Percentiles rank a stretch among this genome's conserved stretches.
These are phyloP conservation scores for Microdochium paspali DNA, from an alignment of 2,329 filamentous ascomycete genomes.

Conservation along the genomic window DNA sequence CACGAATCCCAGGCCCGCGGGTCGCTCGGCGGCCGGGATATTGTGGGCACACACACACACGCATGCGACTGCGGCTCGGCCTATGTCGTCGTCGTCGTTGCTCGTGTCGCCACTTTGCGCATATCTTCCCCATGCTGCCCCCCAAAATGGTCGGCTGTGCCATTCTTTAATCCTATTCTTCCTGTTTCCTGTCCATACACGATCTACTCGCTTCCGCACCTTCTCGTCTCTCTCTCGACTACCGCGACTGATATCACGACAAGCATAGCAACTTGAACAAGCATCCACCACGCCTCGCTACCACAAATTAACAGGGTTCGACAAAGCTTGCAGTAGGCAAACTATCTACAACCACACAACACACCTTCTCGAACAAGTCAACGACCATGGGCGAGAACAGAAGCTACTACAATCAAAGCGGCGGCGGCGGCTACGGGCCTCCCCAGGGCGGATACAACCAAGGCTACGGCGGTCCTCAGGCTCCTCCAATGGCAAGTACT, in stretches of 20 bases:
- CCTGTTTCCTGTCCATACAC: too few species aligned
- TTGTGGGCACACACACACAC: too few species aligned
- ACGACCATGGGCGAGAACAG: constrained; percentile 7
- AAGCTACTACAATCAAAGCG: constrained; percentile 20
- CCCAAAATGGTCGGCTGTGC: too few species aligned
- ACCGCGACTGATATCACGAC: too few species aligned
- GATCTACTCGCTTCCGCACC: too few species aligned
- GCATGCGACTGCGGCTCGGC: too few species aligned
- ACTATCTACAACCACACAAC: not conserved
- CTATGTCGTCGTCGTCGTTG: not conserved
- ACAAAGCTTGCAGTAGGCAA: not conserved
- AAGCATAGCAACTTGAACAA: too few species aligned
- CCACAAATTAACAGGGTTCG: not conserved
- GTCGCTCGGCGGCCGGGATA: too few species aligned
- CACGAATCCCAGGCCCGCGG: too few species aligned
- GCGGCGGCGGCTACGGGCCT: not conserved
- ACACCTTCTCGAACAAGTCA: not conserved
- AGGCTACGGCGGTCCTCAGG: not conserved
- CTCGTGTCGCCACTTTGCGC: not conserved
- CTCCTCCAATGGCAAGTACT: not conserved
- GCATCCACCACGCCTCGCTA: too few species aligned
- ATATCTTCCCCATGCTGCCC: not conserved
- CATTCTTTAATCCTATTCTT: not conserved
- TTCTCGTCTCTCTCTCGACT: too few species aligned
- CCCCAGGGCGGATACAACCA: not conserved